These are phyloP conservation scores for Begonia fuchsioides DNA, from an alignment of 306 rosid species.

Conservation along the genomic window DNA sequence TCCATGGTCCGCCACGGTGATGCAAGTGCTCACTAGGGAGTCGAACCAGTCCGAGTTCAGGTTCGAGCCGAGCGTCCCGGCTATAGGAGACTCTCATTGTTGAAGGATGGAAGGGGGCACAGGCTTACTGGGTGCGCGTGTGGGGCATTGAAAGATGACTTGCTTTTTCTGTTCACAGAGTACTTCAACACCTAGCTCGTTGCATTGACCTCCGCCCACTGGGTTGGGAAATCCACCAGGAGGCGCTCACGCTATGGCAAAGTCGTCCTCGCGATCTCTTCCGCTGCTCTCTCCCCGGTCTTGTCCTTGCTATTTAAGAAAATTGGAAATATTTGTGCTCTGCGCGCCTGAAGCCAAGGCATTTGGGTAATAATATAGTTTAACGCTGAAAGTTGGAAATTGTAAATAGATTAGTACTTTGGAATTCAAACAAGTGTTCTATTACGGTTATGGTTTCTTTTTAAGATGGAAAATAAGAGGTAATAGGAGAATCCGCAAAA, in stretches of 20 bases:
- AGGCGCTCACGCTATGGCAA: slow-evolving; percentile 53
- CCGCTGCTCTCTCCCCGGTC: slow-evolving; percentile 49
- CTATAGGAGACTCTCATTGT: slow-evolving; percentile 38
- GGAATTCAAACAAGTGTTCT: no score
- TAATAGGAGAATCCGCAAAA: no score
- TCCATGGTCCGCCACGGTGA: slow-evolving; percentile 93
- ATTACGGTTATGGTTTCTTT: no score
- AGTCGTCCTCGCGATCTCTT: slow-evolving; percentile 76
- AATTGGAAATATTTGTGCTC: no score
- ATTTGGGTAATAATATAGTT: no score
- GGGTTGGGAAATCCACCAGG: slow-evolving; percentile 22
- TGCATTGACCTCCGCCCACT: slow-evolving; percentile 47
- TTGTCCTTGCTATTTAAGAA: slow-evolving; percentile 64
- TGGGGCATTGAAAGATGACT: slow-evolving; percentile 53
- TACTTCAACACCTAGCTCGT: slow-evolving; percentile 88
- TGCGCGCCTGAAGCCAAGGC: no score
- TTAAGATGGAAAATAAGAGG: no score
- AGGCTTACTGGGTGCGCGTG: slow-evolving; percentile 86
- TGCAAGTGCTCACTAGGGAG: slow-evolving; percentile 70
- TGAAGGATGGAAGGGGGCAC: slow-evolving; percentile 86
- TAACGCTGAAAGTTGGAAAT: no score
- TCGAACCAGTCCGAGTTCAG: slow-evolving; percentile 27
- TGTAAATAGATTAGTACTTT: no score
- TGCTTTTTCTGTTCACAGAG: slow-evolving; percentile 62
- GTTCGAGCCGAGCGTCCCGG: slow-evolving; percentile 55